A percentile compares a stretch with the other conserved stretches of the same genome.
These are phyloP conservation scores for Allium sativum DNA, from an alignment of 106 monocot species.

Conservation along the genomic window DNA sequence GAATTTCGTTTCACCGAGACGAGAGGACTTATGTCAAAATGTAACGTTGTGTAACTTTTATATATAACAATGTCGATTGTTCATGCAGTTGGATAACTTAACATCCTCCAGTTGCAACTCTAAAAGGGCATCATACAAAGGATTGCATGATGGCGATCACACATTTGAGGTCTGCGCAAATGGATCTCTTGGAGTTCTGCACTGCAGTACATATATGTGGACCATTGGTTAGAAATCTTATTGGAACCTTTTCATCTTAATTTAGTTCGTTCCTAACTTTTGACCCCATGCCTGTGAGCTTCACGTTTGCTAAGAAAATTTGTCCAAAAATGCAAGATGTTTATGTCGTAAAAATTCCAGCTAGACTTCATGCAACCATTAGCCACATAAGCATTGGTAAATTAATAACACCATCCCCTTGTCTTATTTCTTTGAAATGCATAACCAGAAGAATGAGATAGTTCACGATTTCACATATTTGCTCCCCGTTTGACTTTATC, in stretches of 20 bases:
- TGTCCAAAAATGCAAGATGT: too few relatives aligned
- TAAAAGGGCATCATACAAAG: slow-evolving; percentile 33
- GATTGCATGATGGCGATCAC: slow-evolving; percentile 65
- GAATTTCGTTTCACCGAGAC: not conserved
- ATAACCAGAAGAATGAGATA: too few relatives aligned
- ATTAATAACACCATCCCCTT: too few relatives aligned
- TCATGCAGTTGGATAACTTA: slow-evolving; percentile 57
- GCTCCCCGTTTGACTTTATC: too few relatives aligned
- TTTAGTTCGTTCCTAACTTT: slow-evolving; percentile 1
- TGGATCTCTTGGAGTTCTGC: slow-evolving; percentile 24
- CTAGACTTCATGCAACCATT: too few relatives aligned
- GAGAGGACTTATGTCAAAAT: too few relatives aligned
- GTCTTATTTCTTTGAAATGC: too few relatives aligned
- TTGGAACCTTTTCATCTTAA: not conserved
- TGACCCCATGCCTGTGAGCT: not conserved
- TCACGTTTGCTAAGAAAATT: not conserved
- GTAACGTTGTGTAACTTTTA: not conserved
- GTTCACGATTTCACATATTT: too few relatives aligned
- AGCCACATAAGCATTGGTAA: too few relatives aligned
- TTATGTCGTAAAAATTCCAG: too few relatives aligned
- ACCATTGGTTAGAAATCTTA: slow-evolving; percentile 53
- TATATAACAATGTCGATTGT: not conserved
- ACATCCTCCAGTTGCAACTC: slow-evolving; percentile 34
- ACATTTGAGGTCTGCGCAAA: slow-evolving; percentile 57
- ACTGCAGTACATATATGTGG: slow-evolving; percentile 68